A percentile compares a stretch with the other conserved stretches of the same genome.
Conservation (phyloP, 2,329 filamentous ascomycete species). For the Aspergillus sojae region DNA sequence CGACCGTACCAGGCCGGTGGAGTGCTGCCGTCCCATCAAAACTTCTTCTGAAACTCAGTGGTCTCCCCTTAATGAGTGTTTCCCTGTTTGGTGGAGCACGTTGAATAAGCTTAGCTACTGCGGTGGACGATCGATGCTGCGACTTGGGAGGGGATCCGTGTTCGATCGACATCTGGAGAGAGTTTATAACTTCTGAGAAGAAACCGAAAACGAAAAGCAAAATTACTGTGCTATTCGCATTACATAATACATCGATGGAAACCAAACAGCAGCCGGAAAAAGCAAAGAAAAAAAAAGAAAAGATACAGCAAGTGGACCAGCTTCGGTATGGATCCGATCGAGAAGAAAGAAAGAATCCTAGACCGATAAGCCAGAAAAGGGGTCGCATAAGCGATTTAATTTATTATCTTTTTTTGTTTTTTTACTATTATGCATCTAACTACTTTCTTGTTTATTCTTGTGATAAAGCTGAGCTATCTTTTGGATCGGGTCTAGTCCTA, state of each 20-base stretch:
- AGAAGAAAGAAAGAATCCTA: conserved; percentile 3
- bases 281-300: background rate
- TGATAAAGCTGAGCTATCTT: background rate
- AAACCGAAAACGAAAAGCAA: background rate
- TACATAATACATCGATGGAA: conserved; percentile 2
- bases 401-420: background rate
- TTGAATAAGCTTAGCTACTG: conserved; percentile 25
- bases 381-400: conserved; percentile 15
- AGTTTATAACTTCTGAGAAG: too few species aligned
- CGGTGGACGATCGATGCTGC: conserved; percentile 17
- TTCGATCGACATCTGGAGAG: conserved; percentile 8
- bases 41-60: conserved; percentile 16
- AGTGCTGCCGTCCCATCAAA: conserved; percentile 2
- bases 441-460: too few species aligned
- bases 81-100: conserved; percentile 23
- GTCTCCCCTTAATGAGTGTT: conserved; percentile 7
- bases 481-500: background rate
- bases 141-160: conserved; percentile 11
- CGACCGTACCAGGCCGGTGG: too few species aligned
- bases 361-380: conserved; percentile 13
- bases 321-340: conserved; percentile 5
- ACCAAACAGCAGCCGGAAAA: background rate
- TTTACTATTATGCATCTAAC: background rate
- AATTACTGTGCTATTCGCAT: background rate
- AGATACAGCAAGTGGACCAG: conserved; percentile 3